Evolutionary conservation across 2,329 filamentous ascomycete genomes (phyloP), one percentile per base, ranked within the genome.

Genomic region (Verticillium nonalfalfae): DNA sequence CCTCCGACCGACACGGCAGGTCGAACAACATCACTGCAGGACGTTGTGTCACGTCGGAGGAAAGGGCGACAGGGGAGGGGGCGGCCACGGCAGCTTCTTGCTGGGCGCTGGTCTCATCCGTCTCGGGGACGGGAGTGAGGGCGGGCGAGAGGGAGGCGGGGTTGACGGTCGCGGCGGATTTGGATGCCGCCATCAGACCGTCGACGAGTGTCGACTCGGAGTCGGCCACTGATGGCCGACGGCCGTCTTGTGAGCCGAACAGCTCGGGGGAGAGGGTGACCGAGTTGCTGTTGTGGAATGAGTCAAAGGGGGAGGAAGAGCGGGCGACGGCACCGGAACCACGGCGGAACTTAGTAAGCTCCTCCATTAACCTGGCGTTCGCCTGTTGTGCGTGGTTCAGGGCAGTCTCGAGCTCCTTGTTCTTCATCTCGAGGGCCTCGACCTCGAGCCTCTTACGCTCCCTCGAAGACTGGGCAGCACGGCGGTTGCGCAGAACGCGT

Each of bases 11-110:
- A 98, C 95, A 99, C 95, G 90, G 95, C 95, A 96, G 95, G 95
- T 97, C 95, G 76, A 90, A 98, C 95, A 98, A 97, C 94, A 97
- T 89, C 93, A 85, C 95, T 85, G 95, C 95, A 98, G 95, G 93
- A 97, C 96, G 93, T 97, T 97, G 95, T 97, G 93, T 95, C 95
- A 86, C 81, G 85, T 96, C 91, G 87, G 89, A 85, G 80, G 77
- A 71, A 68, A 71, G 69, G 66, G 66, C 68, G 62, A 68, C 54
- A 57, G 69, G 58, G 64, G 72, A 54, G 56, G 68, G 64, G 60
- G 68, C 63, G 55, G 66, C 65, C 57, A 66, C 65, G 38, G 67
- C 63, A 52, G 64, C 65, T 38, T 71, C 65, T 52, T 74, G 64
- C 63, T 75, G 67, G 9, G 67, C 63, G 26, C 65, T 68, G n/a